Percentiles rank a stretch among this genome's conserved stretches.
phyloP scores from a whole-genome alignment of 2,329 filamentous ascomycete species.

The Endocalyx cinctus region DNA sequence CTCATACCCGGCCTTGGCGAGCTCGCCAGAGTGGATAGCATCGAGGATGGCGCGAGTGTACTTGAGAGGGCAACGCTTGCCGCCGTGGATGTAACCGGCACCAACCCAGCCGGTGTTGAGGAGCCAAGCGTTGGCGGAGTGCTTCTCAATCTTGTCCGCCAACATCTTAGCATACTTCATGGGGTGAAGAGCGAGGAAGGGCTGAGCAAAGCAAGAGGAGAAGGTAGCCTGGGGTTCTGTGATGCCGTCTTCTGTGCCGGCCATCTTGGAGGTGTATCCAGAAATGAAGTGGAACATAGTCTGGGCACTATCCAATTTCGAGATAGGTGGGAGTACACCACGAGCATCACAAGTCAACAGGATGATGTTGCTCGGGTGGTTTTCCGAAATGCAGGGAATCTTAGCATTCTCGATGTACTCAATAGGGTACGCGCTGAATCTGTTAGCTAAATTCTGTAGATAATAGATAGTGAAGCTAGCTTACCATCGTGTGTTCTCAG shows the following conservation, averaged over 20 bases:
- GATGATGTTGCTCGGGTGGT: slow-evolving; percentile 95
- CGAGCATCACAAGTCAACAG: slow-evolving; percentile 97
- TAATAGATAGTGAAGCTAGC: slow-evolving; percentile 7
- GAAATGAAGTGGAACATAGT: slow-evolving; percentile 99
- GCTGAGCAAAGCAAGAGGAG: slow-evolving; percentile 98
- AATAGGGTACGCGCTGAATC: slow-evolving; percentile 78
- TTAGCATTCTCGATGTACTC: slow-evolving; percentile 99
- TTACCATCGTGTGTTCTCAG: slow-evolving; percentile 90
- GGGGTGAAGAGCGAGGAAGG: slow-evolving; percentile 96
- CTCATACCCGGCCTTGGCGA: slow-evolving; percentile 90
- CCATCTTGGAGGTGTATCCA: slow-evolving; percentile 99
- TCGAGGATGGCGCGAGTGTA: slow-evolving; percentile 98
- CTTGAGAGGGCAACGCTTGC: slow-evolving; percentile 96
- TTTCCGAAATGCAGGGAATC: slow-evolving; percentile 85
- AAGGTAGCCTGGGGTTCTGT: slow-evolving; percentile 98
- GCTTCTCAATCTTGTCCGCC: slow-evolving; percentile 91
- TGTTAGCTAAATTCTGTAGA: slow-evolving; percentile 2
- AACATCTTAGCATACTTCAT: slow-evolving; percentile 99
- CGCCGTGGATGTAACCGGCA: slow-evolving; percentile 78
- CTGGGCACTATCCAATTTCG: slow-evolving; percentile 88
- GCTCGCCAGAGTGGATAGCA: slow-evolving; percentile 94
- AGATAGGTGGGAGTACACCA: slow-evolving; percentile 95
- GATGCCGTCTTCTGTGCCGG: slow-evolving; percentile 93
- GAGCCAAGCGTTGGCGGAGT: slow-evolving; percentile 96
- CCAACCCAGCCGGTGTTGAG: slow-evolving; percentile 75